Percentiles rank a stretch among this genome's conserved stretches.
phyloP scores from a whole-genome alignment of 1,139 yeast genomes.

The Pichia sp. region DNA sequence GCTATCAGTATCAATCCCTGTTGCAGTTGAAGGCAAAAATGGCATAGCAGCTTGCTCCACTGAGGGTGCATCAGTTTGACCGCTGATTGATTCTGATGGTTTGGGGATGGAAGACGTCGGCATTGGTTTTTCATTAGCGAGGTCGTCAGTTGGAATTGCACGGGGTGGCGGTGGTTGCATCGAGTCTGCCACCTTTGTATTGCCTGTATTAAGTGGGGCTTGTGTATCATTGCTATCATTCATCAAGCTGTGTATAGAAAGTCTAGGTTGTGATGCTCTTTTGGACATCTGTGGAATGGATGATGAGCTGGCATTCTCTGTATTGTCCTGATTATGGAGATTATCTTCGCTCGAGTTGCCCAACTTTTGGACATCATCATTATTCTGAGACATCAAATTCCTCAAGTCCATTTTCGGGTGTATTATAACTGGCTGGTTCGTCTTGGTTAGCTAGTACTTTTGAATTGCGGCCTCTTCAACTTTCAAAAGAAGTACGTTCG shows the following conservation, averaged over 20 bases:
- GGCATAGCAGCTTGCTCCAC: conserved; percentile 4
- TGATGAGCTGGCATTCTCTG: no score
- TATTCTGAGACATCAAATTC: conserved; percentile 22
- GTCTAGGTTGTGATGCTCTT: conserved; percentile 18
- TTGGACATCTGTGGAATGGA: background rate
- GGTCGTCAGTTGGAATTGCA: no score
- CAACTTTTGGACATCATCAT: conserved; percentile 12
- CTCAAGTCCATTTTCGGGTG: conserved; percentile 23
- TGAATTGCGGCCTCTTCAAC: no score
- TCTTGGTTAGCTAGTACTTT: no score
- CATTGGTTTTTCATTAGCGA: background rate
- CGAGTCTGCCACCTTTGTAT: no score
- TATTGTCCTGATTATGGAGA: background rate
- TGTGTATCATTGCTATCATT: conserved; percentile 22
- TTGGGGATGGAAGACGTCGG: background rate
- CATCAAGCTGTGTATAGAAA: conserved; percentile 30
- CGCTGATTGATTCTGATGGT: background rate
- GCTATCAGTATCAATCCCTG: conserved; percentile 3
- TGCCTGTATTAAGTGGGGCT: no score
- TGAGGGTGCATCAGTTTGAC: conserved; percentile 2
- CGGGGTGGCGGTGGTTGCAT: no score
- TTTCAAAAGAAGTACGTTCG: no score
- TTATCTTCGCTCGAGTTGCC: background rate
- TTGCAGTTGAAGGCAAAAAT: conserved; percentile 4
- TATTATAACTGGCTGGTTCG: no score